Base-by-base conservation (phyloP, 2,329 filamentous ascomycete species). In the Keithomyces neogunnii region DNA sequence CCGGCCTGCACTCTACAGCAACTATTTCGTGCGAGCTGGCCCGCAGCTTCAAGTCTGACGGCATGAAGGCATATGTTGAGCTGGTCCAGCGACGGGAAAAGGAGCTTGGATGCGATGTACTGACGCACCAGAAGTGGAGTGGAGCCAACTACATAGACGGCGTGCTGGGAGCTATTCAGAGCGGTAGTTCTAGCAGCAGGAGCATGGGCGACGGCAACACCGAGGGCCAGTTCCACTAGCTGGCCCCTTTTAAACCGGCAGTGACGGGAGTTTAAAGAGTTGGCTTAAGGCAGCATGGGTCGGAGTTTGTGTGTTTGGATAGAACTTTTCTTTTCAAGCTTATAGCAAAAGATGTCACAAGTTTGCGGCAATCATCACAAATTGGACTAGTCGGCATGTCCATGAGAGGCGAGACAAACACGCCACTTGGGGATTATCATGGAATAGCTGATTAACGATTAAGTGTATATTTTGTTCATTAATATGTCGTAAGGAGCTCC, bases 11-110 rank as follows among this genome's bases (percentile, higher is more conserved):
- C 66, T 83, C 79, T 57, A 85, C 78, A 40, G 83, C 83, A 3
- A 77, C 80, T 13, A 78, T 81, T 47, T 79, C 79, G 19, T 78
- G 84, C 52, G 88, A 96, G 71, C 76, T 99, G 19, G 86, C 89
- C 8, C 81, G 81, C 53, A 80, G 76, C 5, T 99, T 95, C 74
- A 95, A 89, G 73, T 80, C 84, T 11, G 87, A 96, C 51, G 93
- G 93, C 50, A 99, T 99, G 93, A 78, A 93, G 62, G 92, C 93
- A 1, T 99, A 99, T 63, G 93, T 97, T n/a, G 88, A 96, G 53
- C 73, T 96, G 1, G 85, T 99, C 39, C 93, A 99, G 70, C 77
- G 83, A 49, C 78, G 85, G 39, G 93, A 99, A 72, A 96, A 96
- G 77, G 91, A 95, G 57, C 72, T 92, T 1, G 88, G 87, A 11